Evolutionary conservation across 1,284 basidiomycete genomes (phyloP), one percentile per base, ranked within the genome.

Genomic region (Trametes pubescens): DNA sequence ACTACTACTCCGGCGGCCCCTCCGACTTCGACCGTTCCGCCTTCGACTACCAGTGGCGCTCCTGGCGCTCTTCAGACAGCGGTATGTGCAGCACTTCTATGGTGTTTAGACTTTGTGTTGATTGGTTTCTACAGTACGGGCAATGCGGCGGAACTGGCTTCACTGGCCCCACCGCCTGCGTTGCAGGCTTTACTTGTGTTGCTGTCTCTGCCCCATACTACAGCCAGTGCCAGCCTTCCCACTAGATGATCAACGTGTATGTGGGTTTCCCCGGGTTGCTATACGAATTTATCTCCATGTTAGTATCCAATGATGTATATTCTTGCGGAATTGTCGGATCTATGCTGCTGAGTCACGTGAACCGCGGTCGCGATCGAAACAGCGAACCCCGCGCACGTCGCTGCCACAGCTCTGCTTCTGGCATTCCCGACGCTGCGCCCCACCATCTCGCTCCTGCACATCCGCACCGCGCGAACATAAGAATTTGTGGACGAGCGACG

Each of bases 121-220:
- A 46, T 14, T 21, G 11, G 9, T 16, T 29, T 38, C 29, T 21
- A 13, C 49, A 72, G 69, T 74, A 60, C 29, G 71, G 72, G 57
- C 72, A 74, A 70, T 74, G 73, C 53, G 73, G 71, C 16, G 73
- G 74, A 8, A 63, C 52, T 21, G 71, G 72, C 2, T 75, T 66
- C 63, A 69, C 69, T 13, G 74, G 74, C 1, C 73, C 74, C 1
- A 74, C 71, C 13, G 40, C 53, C 10, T 69, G 68, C 34, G 60
- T 60, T 14, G 51, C 64, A 1, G 64, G 68, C 16, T 53, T 64
- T 32, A 56, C 66, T 4, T 69, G 68, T 35, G 59, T 69, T 18
- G 66, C 61, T 6, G 64, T 67, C 4, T 65, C 68, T n/a, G 55
- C 68, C 24, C 68, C 68, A 7, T 69, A 67, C 60, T 69, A 67